Conservation (phyloP, 192 early-diverging fungal species). For the Backusella liffmaniae region DNA sequence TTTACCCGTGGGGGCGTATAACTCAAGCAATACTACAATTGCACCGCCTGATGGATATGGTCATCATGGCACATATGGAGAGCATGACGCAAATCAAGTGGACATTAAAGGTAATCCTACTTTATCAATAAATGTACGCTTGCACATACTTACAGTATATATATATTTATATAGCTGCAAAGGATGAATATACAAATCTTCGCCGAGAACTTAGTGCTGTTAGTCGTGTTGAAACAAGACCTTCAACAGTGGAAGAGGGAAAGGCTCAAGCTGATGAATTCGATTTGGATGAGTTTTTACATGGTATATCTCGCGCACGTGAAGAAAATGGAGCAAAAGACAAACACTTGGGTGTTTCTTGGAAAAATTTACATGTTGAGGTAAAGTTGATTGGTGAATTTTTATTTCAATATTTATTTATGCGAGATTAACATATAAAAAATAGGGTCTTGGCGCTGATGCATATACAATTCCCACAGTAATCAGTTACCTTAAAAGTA, state of each 20-base stretch:
- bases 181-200: conserved; percentile 17
- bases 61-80: not conserved
- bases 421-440: not conserved
- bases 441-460: conserved; percentile 28
- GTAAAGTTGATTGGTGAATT: not conserved
- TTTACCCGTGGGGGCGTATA: not conserved
- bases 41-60: not conserved
- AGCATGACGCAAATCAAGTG: not conserved
- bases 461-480: conserved; percentile 27
- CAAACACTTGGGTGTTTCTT: conserved; percentile 31
- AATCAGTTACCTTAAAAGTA: not conserved
- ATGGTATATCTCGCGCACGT: conserved; percentile 7
- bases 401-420: not conserved
- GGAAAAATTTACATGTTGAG: conserved; percentile 32
- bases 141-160: not conserved
- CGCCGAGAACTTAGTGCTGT: conserved; percentile 24
- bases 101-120: not conserved
- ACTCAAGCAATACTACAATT: not conserved
- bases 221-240: conserved; percentile 22
- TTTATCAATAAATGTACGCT: not conserved
- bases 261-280: conserved; percentile 16
- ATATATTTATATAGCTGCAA: conserved; percentile 13
- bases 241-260: conserved; percentile 26
- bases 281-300: conserved; percentile 30
- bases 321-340: conserved; percentile 22